A percentile compares a stretch with the other conserved stretches of the same genome.
Evolutionary conservation across 148 eudicot genomes (phyloP).

Genomic region (Cornus kousa): DNA sequence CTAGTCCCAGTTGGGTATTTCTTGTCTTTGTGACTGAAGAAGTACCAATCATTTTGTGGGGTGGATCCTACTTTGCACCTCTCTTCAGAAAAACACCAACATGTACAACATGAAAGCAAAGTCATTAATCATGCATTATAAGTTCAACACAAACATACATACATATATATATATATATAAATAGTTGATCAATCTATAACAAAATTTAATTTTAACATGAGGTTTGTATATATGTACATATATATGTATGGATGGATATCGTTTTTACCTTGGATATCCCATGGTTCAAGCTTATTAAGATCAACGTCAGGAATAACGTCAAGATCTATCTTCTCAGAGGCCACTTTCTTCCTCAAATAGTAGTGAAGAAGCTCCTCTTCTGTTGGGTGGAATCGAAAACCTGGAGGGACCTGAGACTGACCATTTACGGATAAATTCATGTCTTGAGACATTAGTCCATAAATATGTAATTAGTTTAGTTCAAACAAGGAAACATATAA

Average conservation of each 20-base stretch:
- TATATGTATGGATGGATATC: neutral
- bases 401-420: slow-evolving; percentile 55
- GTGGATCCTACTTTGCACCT: slow-evolving; percentile 54
- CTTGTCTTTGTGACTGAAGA: slow-evolving; percentile 78
- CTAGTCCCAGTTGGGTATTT: slow-evolving; percentile 71
- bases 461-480: too few relatives aligned
- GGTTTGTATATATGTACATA: neutral
- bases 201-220: too few relatives aligned
- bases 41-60: slow-evolving; percentile 64
- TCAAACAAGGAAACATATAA: too few relatives aligned
- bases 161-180: too few relatives aligned
- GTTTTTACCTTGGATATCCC: slow-evolving; percentile 63
- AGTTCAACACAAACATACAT: neutral
- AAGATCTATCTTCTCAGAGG: slow-evolving; percentile 47
- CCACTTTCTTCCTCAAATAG: slow-evolving; percentile 58
- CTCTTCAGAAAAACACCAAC: slow-evolving; percentile 27
- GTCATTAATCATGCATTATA: neutral
- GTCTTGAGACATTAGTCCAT: neutral
- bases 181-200: too few relatives aligned
- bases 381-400: slow-evolving; percentile 65
- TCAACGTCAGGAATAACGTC: slow-evolving; percentile 59
- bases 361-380: slow-evolving; percentile 63
- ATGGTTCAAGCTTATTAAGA: slow-evolving; percentile 69
- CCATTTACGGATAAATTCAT: slow-evolving; percentile 52
- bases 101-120: too few relatives aligned